These are phyloP conservation scores for Candida pseudoviswanathii DNA, from an alignment of 1,139 yeast genomes.

Conservation along the genomic window DNA sequence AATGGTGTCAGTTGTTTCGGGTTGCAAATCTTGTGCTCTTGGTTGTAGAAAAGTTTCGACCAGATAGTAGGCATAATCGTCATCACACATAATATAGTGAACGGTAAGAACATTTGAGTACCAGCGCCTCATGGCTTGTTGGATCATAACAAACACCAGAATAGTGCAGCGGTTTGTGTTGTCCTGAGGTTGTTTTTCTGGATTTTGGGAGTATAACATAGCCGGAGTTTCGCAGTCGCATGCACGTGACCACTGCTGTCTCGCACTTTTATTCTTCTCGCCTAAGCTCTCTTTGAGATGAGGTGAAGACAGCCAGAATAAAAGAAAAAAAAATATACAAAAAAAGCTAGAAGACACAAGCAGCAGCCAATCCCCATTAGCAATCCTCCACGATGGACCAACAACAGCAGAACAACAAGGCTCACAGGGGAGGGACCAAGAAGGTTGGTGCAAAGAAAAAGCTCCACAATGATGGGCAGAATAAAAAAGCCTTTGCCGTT, in stretches of 20 bases:
- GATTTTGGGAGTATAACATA: too few relatives aligned
- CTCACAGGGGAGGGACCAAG: conserved; percentile 59
- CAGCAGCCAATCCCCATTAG: background rate
- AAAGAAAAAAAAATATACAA: background rate
- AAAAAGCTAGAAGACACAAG: too few relatives aligned
- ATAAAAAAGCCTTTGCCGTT: conserved; percentile 94
- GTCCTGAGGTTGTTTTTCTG: background rate
- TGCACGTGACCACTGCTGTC: background rate
- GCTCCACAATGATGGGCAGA: conserved; percentile 87
- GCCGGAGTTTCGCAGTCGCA: background rate
- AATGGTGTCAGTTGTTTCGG: conserved; percentile 25
- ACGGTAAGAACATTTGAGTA: conserved; percentile 1
- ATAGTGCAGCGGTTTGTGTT: background rate
- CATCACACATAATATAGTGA: background rate
- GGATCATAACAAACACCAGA: background rate
- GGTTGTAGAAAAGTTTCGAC: conserved; percentile 19
- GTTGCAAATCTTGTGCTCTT: conserved; percentile 35
- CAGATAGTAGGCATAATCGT: background rate
- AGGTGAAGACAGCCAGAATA: background rate
- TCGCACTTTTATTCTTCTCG: too few relatives aligned
- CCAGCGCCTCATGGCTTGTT: background rate
- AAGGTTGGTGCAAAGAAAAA: conserved; percentile 78
- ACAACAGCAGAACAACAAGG: conserved; percentile 55
- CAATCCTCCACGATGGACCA: conserved; percentile 24
- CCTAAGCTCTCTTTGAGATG: background rate